phyloP scores from a whole-genome alignment of 225 moss, liverwort and hornwort species.

The Bryum argenteum region DNA sequence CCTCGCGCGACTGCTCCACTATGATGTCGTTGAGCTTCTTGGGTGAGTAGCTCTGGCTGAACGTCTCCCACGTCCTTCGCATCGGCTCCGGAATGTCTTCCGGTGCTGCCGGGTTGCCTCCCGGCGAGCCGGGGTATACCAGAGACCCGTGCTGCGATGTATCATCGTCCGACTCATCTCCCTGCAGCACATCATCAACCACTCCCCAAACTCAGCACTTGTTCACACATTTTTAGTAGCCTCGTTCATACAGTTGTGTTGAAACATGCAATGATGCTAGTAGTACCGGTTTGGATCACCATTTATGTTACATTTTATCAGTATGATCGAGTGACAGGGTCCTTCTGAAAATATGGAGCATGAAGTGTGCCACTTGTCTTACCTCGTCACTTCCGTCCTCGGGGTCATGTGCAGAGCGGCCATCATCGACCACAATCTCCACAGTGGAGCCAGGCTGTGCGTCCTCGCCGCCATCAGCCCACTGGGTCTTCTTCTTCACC shows the following conservation, averaged over 20 bases:
- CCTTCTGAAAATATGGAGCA: neutral
- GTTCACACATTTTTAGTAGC: neutral
- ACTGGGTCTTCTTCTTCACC: constrained; percentile 44
- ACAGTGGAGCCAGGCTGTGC: constrained; percentile 17
- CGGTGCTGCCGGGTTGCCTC: constrained; percentile 37
- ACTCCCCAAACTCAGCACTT: too few species aligned
- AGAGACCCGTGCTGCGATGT: constrained; percentile 43
- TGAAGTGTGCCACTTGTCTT: neutral
- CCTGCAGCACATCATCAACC: constrained; percentile 20
- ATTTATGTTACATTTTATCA: too few species aligned
- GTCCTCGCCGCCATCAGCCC: constrained; percentile 52
- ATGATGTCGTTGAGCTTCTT: constrained; percentile 84
- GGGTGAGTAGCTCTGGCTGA: constrained; percentile 83
- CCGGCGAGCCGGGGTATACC: constrained; percentile 80
- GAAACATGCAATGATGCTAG: too few species aligned
- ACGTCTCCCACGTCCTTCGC: constrained; percentile 86
- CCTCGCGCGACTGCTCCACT: constrained; percentile 67
- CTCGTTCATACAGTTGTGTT: too few species aligned
- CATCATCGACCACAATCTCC: constrained; percentile 68
- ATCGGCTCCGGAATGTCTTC: constrained; percentile 69
- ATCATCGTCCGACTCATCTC: constrained; percentile 39
- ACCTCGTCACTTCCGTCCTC: constrained; percentile 40
- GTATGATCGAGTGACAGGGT: too few species aligned
- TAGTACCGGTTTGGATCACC: too few species aligned
- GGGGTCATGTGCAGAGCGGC: constrained; percentile 13